Evolutionary conservation across 352 stramenopile species (phyloP).

Genomic region (Phytopythium aichiense): DNA sequence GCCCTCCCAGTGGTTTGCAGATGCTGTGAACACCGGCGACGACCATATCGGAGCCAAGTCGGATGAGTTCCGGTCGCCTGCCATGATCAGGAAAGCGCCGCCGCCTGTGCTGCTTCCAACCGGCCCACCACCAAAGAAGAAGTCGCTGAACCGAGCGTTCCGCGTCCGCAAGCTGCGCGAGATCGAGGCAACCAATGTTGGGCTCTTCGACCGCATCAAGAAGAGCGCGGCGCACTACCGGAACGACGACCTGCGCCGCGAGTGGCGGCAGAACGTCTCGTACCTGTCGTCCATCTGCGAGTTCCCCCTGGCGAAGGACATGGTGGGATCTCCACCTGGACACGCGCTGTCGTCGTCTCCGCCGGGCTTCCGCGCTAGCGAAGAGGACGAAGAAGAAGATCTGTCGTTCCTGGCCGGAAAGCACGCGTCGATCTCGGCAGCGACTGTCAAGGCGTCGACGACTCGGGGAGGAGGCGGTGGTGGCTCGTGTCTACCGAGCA

Average conservation of each 20-base stretch:
- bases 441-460: conserved; percentile 3
- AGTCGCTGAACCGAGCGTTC: conserved; percentile 44
- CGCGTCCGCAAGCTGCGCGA: conserved; percentile 50
- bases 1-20: conserved; percentile 1
- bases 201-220: conserved; percentile 52
- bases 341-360: not conserved
- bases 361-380: not conserved
- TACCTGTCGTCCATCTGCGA: conserved; percentile 72
- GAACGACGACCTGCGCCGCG: conserved; percentile 45
- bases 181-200: conserved; percentile 58
- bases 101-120: conserved; percentile 6
- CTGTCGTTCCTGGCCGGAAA: conserved; percentile 11
- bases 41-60: conserved; percentile 27
- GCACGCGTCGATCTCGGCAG: conserved; percentile 3
- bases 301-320: conserved; percentile 36
- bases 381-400: conserved; percentile 5
- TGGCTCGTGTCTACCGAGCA: conserved; percentile 17
- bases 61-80: conserved; percentile 43
- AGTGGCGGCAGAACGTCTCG: conserved; percentile 67
- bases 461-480: not conserved
- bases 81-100: conserved; percentile 16
- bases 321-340: conserved; percentile 8
- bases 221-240: conserved; percentile 61
- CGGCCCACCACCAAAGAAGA: conserved; percentile 14
- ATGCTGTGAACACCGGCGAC: not conserved